These are phyloP conservation scores for Lumnitzera racemosa DNA, from an alignment of 345 rosid species.

Conservation along the genomic window DNA sequence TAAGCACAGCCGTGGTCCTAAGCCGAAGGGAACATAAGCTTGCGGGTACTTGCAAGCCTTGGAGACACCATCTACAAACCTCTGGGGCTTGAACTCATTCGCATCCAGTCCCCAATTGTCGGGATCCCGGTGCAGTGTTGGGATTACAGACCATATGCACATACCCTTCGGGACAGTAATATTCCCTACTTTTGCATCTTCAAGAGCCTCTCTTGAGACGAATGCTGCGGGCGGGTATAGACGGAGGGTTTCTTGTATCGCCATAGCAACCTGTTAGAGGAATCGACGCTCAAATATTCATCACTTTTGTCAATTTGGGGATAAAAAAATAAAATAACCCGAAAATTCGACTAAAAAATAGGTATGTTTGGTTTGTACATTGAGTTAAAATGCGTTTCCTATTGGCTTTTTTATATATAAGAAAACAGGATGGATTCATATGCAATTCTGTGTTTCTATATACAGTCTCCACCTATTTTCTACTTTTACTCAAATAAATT, in stretches of 20 bases:
- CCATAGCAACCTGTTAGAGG: constrained; percentile 43
- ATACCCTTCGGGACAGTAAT: constrained; percentile 50
- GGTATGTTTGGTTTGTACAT: not conserved
- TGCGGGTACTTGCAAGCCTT: constrained; percentile 69
- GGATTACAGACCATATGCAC: constrained; percentile 46
- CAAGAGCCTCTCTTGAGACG: constrained; percentile 59
- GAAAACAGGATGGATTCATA: not conserved
- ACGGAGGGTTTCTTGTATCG: constrained; percentile 56
- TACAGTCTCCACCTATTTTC: too few species aligned
- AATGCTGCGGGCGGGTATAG: constrained; percentile 63
- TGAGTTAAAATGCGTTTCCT: not conserved
- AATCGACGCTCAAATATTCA: not conserved
- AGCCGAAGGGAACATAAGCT: constrained; percentile 60
- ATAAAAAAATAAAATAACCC: not conserved
- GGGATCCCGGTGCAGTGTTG: constrained; percentile 55
- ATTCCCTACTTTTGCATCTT: constrained; percentile 47
- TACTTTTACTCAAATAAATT: too few species aligned
- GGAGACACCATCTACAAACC: constrained; percentile 59
- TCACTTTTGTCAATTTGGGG: not conserved
- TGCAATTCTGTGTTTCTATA: too few species aligned
- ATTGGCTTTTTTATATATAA: not conserved
- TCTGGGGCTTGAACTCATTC: constrained; percentile 60
- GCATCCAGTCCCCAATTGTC: constrained; percentile 69
- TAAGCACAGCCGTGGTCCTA: constrained; percentile 68
- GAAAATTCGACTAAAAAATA: not conserved